Evolutionary conservation across 352 stramenopile species (phyloP).

Genomic region (Saprolegnia parasitica): DNA sequence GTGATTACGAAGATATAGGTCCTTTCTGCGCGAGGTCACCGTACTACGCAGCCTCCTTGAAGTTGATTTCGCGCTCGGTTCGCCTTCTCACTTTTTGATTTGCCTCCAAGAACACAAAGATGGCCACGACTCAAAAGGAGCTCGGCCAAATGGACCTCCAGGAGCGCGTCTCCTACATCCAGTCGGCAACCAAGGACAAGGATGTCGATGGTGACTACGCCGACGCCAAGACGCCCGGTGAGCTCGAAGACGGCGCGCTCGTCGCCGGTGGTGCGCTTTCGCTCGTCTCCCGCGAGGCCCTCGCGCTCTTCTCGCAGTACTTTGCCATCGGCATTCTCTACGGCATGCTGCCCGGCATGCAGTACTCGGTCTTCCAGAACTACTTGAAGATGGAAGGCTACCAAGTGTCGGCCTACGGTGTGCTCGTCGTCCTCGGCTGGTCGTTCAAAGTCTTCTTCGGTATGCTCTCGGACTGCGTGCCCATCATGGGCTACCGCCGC

Average conservation of each 20-base stretch:
- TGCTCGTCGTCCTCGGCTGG: slow-evolving; percentile 51
- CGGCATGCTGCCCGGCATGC: slow-evolving; percentile 41
- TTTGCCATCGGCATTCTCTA: slow-evolving; percentile 44
- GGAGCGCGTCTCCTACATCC: slow-evolving; percentile 19
- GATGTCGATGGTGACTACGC: slow-evolving; percentile 21
- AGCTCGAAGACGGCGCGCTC: slow-evolving; percentile 41
- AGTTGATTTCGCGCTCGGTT: too few species aligned
- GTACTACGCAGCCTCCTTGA: too few species aligned
- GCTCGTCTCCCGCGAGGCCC: slow-evolving; percentile 37
- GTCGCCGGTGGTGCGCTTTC: slow-evolving; percentile 40
- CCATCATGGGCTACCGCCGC: slow-evolving; percentile 46
- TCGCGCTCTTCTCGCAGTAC: slow-evolving; percentile 43
- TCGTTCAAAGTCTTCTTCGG: slow-evolving; percentile 59
- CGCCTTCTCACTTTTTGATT: too few species aligned
- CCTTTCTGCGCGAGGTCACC: too few species aligned
- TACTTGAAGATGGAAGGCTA: slow-evolving; percentile 51
- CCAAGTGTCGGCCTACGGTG: slow-evolving; percentile 37
- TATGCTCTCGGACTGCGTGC: slow-evolving; percentile 46
- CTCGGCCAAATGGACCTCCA: background rate
- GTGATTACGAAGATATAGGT: too few species aligned
- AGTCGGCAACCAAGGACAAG: slow-evolving; percentile 4
- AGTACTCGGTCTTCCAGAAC: slow-evolving; percentile 46
- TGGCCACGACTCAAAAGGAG: background rate
- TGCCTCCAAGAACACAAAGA: background rate
- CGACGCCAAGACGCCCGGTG: slow-evolving; percentile 9